phyloP scores from a whole-genome alignment of 805 yeast genomes.

The Yamadazyma tumulicola region DNA sequence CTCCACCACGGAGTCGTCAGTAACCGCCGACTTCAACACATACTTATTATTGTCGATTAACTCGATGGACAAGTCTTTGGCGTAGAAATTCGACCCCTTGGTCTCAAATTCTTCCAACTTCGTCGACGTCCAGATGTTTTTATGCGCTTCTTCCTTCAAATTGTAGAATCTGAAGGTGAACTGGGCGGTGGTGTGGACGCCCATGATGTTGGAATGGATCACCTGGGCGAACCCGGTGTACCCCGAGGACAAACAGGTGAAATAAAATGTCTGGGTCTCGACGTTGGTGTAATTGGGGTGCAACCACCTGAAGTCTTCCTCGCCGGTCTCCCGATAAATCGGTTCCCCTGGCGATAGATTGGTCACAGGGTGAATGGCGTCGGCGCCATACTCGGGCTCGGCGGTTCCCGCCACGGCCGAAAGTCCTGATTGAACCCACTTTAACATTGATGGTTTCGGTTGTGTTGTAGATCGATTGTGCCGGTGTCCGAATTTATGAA shows the following conservation, averaged over 20 bases:
- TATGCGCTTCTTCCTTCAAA: conserved; percentile 41
- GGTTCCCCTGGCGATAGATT: conserved; percentile 45
- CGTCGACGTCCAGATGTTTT: conserved; percentile 85
- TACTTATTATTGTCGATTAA: conserved; percentile 50
- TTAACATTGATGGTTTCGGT: conserved; percentile 48
- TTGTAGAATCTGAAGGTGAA: conserved; percentile 83
- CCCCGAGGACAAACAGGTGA: conserved; percentile 58
- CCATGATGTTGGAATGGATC: conserved; percentile 88
- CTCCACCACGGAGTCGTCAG: conserved; percentile 67
- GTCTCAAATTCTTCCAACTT: conserved; percentile 74
- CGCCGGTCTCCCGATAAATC: conserved; percentile 49
- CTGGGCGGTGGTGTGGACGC: conserved; percentile 86
- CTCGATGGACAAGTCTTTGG: conserved; percentile 66
- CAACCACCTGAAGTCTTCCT: conserved; percentile 73
- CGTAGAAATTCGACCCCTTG: conserved; percentile 75
- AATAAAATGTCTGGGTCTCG: conserved; percentile 92
- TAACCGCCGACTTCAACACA: conserved; percentile 58
- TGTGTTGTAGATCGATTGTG: no score
- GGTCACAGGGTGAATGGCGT: conserved; percentile 83
- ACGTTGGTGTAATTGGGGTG: conserved; percentile 82
- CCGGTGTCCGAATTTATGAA: no score
- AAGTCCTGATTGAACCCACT: conserved; percentile 81
- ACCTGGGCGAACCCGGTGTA: conserved; percentile 87
- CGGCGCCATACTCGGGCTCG: conserved; percentile 95
- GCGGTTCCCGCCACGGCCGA: conserved; percentile 97